Percentiles rank a stretch among this genome's conserved stretches.
Conservation (phyloP, 2,329 filamentous ascomycete genomes). For the Penicillium sp. region DNA sequence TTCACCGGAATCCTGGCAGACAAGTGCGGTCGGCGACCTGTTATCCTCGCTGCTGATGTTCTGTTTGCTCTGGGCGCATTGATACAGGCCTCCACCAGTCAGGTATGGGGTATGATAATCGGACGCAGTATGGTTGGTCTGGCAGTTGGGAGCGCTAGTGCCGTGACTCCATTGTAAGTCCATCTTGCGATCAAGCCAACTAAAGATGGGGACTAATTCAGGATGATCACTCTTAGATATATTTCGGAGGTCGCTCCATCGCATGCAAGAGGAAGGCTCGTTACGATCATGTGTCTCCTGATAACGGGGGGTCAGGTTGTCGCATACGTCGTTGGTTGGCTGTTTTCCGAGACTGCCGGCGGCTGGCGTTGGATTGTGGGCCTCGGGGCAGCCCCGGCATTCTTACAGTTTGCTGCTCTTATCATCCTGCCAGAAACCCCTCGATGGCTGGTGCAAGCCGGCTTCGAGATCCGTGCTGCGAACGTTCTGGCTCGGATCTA, state of each 20-base stretch:
- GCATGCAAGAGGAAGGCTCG: conserved; percentile 67
- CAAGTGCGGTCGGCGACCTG: conserved; percentile 43
- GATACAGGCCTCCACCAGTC: conserved; percentile 38
- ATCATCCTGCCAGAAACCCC: conserved; percentile 80
- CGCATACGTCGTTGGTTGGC: conserved; percentile 79
- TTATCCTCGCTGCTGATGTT: conserved; percentile 46
- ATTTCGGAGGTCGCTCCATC: conserved; percentile 81
- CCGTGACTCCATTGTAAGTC: conserved; percentile 67
- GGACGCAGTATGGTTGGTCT: conserved; percentile 46
- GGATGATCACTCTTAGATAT: conserved; percentile 47
- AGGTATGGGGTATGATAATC: conserved; percentile 44
- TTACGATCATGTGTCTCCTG: conserved; percentile 76
- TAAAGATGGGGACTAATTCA: conserved; percentile 1
- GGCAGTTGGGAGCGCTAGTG: conserved; percentile 53
- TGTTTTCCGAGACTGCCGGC: conserved; percentile 55
- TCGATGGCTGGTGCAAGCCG: conserved; percentile 73
- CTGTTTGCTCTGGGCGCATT: conserved; percentile 45
- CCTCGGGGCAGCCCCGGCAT: conserved; percentile 70
- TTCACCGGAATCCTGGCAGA: conserved; percentile 51
- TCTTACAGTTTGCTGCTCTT: conserved; percentile 64
- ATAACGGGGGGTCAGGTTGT: conserved; percentile 85
- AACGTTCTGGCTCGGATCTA: conserved; percentile 62
- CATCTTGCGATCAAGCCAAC: background rate
- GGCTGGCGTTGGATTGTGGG: conserved; percentile 94
- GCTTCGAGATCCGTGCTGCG: conserved; percentile 57